Percentiles rank a stretch among this genome's conserved stretches.
These are phyloP conservation scores for Diplotaxis tenuifolia DNA, from an alignment of 345 rosid genomes.

Conservation along the genomic window DNA sequence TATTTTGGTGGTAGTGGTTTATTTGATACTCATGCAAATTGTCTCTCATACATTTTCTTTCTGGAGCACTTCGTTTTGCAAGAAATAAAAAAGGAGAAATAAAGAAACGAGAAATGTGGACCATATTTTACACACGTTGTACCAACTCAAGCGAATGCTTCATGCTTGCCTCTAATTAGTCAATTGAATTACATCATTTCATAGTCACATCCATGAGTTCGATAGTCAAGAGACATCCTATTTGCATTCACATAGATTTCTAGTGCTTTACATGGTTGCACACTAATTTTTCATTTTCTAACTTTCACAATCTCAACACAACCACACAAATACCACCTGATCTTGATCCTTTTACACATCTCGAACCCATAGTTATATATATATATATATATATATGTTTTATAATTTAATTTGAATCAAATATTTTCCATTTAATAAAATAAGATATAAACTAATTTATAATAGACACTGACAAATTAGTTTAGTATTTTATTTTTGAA, in stretches of 20 bases:
- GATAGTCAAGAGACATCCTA: constrained; percentile 22
- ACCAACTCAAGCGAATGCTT: constrained; percentile 33
- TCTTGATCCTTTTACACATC: background rate
- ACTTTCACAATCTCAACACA: constrained; percentile 19
- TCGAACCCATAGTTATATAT: background rate
- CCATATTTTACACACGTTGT: constrained; percentile 33
- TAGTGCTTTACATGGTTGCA: constrained; percentile 21
- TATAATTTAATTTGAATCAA: background rate
- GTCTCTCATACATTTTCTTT: background rate
- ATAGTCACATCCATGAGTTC: constrained; percentile 25
- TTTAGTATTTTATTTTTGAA: background rate
- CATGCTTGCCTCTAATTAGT: constrained; percentile 34
- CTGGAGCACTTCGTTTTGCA: background rate
- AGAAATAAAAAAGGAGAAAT: background rate
- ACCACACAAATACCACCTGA: constrained; percentile 2
- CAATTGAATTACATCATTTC: constrained; percentile 4
- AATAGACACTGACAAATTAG: background rate
- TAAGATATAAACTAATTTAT: background rate
- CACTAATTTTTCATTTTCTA: constrained; percentile 21
- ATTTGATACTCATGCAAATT: background rate
- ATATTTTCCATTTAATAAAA: background rate
- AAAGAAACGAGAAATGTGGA: constrained; percentile 32
- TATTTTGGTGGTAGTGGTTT: background rate
- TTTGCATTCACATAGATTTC: constrained; percentile 22
- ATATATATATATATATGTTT: too few relatives aligned